Conservation (phyloP, 495 filamentous ascomycete genomes). For the Aspergillus diversus region DNA sequence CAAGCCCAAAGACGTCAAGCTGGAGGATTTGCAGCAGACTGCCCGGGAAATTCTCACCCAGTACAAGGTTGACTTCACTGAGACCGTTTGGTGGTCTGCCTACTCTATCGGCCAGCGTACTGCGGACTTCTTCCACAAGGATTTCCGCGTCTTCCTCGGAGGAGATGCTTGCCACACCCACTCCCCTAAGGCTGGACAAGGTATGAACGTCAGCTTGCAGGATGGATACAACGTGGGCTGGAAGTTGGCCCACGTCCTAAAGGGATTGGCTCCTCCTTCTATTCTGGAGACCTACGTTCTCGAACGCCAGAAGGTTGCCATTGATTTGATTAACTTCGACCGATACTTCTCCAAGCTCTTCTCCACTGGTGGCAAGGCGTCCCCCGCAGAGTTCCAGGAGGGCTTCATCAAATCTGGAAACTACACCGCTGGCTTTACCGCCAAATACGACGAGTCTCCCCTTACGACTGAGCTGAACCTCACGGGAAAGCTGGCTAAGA, state of each 20-base stretch:
- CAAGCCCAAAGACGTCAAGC: conserved; percentile 40
- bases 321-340: conserved; percentile 77
- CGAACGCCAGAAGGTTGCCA: conserved; percentile 69
- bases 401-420: conserved; percentile 62
- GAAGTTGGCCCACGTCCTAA: conserved; percentile 72
- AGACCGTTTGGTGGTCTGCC: conserved; percentile 61
- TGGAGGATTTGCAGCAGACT: conserved; percentile 60
- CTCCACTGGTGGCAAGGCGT: conserved; percentile 44
- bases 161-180: conserved; percentile 68
- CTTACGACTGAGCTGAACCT: conserved; percentile 41
- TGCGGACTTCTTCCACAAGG: conserved; percentile 58
- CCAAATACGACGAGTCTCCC: conserved; percentile 56
- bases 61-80: conserved; percentile 55
- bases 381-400: conserved; percentile 53
- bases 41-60: conserved; percentile 62
- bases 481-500: conserved; percentile 41
- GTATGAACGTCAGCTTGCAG: conserved; percentile 54
- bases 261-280: conserved; percentile 55
- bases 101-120: conserved; percentile 64
- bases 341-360: conserved; percentile 66
- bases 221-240: conserved; percentile 73
- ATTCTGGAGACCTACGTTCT: conserved; percentile 70
- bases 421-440: conserved; percentile 68
- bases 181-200: conserved; percentile 64
- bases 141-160: conserved; percentile 57